Conservation (phyloP, 140 eudicot genomes). For the Flaveria floridana region DNA sequence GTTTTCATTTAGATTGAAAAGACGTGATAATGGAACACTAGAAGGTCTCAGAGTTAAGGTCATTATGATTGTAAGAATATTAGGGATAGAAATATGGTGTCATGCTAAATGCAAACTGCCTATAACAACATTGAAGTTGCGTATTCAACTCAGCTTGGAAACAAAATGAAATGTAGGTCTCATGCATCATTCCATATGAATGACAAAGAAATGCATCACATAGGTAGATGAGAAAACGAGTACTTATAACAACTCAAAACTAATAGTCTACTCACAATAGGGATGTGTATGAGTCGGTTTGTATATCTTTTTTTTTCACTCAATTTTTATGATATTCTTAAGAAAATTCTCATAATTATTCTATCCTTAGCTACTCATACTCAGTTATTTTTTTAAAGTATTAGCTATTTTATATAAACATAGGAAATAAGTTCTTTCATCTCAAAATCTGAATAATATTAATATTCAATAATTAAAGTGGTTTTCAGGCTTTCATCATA, state of each 20-base stretch:
- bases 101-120: not conserved
- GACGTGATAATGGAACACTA: conserved; percentile 14
- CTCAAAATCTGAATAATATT: too few species aligned
- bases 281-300: too few species aligned
- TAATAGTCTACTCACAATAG: not conserved
- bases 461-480: too few species aligned
- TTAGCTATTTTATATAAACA: too few species aligned
- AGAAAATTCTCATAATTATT: too few species aligned
- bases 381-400: too few species aligned
- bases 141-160: conserved; percentile 26
- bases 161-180: conserved; percentile 27
- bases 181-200: conserved; percentile 31
- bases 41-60: conserved; percentile 5
- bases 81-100: not conserved
- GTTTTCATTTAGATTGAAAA: conserved; percentile 16
- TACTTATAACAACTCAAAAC: not conserved
- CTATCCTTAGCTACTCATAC: too few species aligned
- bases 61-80: conserved; percentile 15
- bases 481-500: too few species aligned
- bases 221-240: not conserved
- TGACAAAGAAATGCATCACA: conserved; percentile 20
- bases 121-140: conserved; percentile 13
- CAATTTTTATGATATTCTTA: too few species aligned
- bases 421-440: too few species aligned
- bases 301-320: too few species aligned